Evolutionary conservation across 148 eudicot genomes (phyloP).

Genomic region (Vaccinium macrocarpon): DNA sequence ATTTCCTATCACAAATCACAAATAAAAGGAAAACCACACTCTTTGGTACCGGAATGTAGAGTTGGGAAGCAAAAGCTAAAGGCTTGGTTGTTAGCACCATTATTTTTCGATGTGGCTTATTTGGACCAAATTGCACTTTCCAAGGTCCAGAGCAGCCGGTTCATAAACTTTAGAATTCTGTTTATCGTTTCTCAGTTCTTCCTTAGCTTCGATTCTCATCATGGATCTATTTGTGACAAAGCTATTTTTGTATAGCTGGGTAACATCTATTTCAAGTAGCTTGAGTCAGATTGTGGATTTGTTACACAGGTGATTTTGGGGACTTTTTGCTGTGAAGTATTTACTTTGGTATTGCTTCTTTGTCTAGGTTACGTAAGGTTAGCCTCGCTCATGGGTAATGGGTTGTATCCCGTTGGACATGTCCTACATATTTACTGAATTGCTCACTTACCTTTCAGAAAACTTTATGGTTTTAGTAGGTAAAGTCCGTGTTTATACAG

Average conservation of each 20-base stretch:
- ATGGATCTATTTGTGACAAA: neutral
- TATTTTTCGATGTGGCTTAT: neutral
- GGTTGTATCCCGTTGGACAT: neutral
- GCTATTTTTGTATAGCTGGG: conserved; percentile 1
- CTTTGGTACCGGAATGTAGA: neutral
- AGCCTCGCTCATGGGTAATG: neutral
- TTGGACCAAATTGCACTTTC: conserved; percentile 2
- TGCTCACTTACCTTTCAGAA: neutral
- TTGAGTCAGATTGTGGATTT: neutral
- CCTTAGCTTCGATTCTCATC: neutral
- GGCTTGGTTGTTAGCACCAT: neutral
- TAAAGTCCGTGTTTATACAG: neutral
- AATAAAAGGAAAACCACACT: neutral
- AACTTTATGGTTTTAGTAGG: neutral
- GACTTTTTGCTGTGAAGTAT: neutral
- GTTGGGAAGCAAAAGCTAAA: neutral
- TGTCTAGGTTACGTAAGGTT: neutral
- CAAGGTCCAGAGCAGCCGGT: neutral
- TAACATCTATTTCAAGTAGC: neutral
- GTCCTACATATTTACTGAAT: neutral
- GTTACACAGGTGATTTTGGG: neutral
- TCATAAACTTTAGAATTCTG: neutral
- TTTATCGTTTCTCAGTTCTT: neutral
- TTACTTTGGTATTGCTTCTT: neutral
- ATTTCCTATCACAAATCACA: neutral